These are phyloP conservation scores for Dunaliella sp. DNA, from an alignment of 139 green algal genomes.

Conservation along the genomic window DNA sequence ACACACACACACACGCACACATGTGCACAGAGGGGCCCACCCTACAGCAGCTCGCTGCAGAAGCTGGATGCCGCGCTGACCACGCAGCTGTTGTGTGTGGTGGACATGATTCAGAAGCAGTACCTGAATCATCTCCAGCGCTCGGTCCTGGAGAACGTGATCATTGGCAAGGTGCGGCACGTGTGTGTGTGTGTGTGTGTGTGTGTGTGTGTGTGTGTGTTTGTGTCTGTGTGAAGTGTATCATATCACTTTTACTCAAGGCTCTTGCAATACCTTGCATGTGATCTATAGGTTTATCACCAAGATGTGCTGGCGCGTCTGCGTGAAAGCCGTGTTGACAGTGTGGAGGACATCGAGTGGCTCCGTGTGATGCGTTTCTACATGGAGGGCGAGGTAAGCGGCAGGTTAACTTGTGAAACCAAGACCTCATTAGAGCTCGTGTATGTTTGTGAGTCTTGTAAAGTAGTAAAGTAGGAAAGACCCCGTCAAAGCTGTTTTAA, in stretches of 20 bases:
- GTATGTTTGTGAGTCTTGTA: too few relatives aligned
- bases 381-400: constrained; percentile 25
- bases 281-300: constrained; percentile 44
- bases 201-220: too few relatives aligned
- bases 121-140: constrained; percentile 22
- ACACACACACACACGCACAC: too few relatives aligned
- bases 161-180: constrained; percentile 38
- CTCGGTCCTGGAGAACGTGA: constrained; percentile 40
- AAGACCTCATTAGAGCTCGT: too few relatives aligned
- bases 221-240: too few relatives aligned
- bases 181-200: too few relatives aligned
- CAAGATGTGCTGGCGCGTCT: constrained; percentile 32
- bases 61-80: constrained; percentile 19
- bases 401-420: background rate
- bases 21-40: constrained; percentile 13
- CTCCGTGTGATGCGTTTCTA: constrained; percentile 43
- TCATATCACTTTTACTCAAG: too few relatives aligned
- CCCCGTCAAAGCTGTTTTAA: too few relatives aligned
- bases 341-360: constrained; percentile 36
- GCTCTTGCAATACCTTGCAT: too few relatives aligned
- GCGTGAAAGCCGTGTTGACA: constrained; percentile 23
- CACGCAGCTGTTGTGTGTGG: constrained; percentile 28
- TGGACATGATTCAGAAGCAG: constrained; percentile 32
- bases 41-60: constrained; percentile 16
- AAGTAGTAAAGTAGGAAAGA: too few relatives aligned